Base-by-base conservation (phyloP, 2,329 filamentous ascomycete species). In the Penicillium corylophilum region DNA sequence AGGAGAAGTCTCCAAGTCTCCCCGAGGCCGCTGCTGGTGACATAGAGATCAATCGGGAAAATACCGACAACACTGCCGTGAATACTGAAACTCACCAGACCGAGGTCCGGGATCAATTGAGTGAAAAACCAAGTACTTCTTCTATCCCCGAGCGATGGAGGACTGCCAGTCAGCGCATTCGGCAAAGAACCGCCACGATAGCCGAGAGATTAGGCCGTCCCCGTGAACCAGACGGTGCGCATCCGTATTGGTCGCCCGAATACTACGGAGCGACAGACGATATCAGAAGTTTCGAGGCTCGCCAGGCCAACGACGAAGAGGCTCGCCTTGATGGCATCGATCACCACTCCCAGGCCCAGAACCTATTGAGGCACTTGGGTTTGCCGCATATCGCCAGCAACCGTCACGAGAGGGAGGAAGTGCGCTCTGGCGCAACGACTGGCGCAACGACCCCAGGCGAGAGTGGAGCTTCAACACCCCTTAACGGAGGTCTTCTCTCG, bases 401-500 rank as follows among this genome's bases (percentile, higher is more conserved):
- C n/a, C 46, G 15, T 24, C 47, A 33, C 15, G 40, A 29, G 3
- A 35, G 47, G 3, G 28, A 44, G 40, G 56, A 61, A 31, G 47
- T 50, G 15, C 54, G 33, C 23, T 64, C 62, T 2, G 62, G 61
- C n/a, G 29, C 50, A 9, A 59, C 58, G 16, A 62, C 55, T 2
- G 62, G 61, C n/a, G 29, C 48, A 7, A 59, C 58, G 16, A 62
- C 55, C 12, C 57, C 46, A 9, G 59, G 46, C 16, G 51, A 51
- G 6, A 49, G 46, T n/a, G 55, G 54, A n/a, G 51, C 48, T 18
- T 52, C 56, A 1, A 56, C 54, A 2, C 56, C 60, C 4, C 43
- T 60, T 15, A 57, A 59, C 50, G 62, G 61, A 13, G 87, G 89
- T 31, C 81, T 92, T 31, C 73, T 93, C 0, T 84, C 85, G 1